Base-by-base conservation (phyloP, 2,329 filamentous ascomycete genomes). In the Colletotrichum truncatum region DNA sequence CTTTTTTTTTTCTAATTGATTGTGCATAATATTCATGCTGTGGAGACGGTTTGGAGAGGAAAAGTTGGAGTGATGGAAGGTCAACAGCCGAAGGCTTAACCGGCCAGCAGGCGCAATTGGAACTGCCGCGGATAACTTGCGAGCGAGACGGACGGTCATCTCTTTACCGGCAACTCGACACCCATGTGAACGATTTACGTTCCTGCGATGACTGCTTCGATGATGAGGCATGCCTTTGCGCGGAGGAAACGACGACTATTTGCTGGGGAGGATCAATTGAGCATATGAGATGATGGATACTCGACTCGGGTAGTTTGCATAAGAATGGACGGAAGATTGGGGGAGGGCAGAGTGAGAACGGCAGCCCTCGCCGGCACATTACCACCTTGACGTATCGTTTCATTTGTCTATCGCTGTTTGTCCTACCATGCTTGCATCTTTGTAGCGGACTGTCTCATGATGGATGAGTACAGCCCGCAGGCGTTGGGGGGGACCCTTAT, bases 221-320 rank as follows among this genome's bases (percentile, higher is more conserved):
- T 38, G 23, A 60, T 25, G 61, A 56, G 57, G 57, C 57, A 60
- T 36, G 51, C 49, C 38, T 52, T 49, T 62, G 46, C 57, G 57
- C 43, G 28, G 41, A 57, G 28, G 43, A 55, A 34, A 49, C 16
- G 16, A 4, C 48, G 41, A 28, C 46, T 51, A 28, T 49, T 60
- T 60, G 39, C 58, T 52, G 58, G 49, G 48, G 55, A 39, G 38
- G 18, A 38, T 51, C 16, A 32, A 48, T 43, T 26, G 26, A 28
- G 62, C 46, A 43, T 54, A 54, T 34, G 49, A 45, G 56, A 65
- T 49, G 62, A 61, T 49, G 62, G 49, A 62, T 62, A 51, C 62
- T 65, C 62, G 62, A 34, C 43, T 62, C 62, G 57, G 62, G 62
- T 65, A 65, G 62, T 65, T 65, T 62, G 62, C 62, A 55, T 49